Evolutionary conservation across 176 grass and related monocot genomes (phyloP).

Genomic region (Sorghum bicolor): Sorghum_bicolor_NCBIv3 NC_012871.2:73002501-73003000

Average conservation of each 20-base stretch:
- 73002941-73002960: slow-evolving; percentile 25
- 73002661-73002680: neutral
- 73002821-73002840: neutral
- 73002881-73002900: neutral
- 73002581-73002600: neutral
- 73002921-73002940: slow-evolving; percentile 27
- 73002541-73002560: neutral
- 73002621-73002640: too few species aligned
- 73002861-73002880: neutral
- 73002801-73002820: too few species aligned
- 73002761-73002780: neutral
- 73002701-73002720: neutral
- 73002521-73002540: neutral
- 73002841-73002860: slow-evolving; percentile 17
- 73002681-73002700: neutral
- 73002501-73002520: neutral
- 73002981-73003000: slow-evolving; percentile 1
- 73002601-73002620: too few species aligned
- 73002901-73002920: slow-evolving; percentile 21
- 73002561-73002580: neutral
- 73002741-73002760: neutral
- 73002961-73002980: slow-evolving; percentile 37
- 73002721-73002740: neutral
- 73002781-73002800: neutral
- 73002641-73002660: neutral